These are phyloP conservation scores for Suillus fuscotomentosus DNA, from an alignment of 768 basidiomycete species.

Conservation along the genomic window DNA sequence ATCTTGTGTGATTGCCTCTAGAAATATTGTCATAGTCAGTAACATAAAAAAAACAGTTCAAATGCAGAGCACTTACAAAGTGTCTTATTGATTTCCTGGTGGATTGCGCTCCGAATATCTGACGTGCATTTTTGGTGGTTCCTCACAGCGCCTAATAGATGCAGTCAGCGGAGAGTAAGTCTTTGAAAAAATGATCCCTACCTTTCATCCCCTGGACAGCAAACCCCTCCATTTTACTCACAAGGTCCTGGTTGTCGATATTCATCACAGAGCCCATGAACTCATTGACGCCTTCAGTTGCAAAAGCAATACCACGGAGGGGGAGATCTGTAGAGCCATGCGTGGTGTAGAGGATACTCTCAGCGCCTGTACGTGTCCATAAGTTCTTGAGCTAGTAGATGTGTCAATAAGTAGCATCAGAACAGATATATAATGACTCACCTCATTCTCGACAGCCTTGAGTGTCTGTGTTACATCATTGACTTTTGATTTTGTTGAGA, in stretches of 20 bases:
- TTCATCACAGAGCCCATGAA: slow-evolving; percentile 10
- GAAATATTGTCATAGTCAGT: background rate
- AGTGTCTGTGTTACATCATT: slow-evolving; percentile 10
- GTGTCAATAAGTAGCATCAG: background rate
- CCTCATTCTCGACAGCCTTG: slow-evolving; percentile 11
- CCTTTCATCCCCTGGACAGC: slow-evolving; percentile 11
- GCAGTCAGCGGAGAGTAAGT: background rate
- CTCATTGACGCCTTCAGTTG: background rate
- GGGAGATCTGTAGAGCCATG: slow-evolving; percentile 7
- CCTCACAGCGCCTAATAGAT: background rate
- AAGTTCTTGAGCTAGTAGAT: slow-evolving; percentile 1
- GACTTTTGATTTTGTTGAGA: slow-evolving; percentile 8
- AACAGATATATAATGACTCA: background rate
- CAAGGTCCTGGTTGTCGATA: slow-evolving; percentile 6
- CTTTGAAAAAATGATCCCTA: slow-evolving; percentile 8
- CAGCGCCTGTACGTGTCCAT: background rate
- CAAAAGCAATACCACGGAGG: slow-evolving; percentile 1
- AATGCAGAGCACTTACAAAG: background rate
- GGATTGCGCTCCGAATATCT: slow-evolving; percentile 4
- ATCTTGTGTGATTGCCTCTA: background rate
- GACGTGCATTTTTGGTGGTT: background rate
- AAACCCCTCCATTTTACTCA: slow-evolving; percentile 13
- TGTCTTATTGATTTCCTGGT: background rate
- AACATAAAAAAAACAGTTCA: background rate
- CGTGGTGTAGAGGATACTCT: slow-evolving; percentile 6